Base-by-base conservation (phyloP, 2,329 filamentous ascomycete genomes). In the Alternaria tenuissima region DNA sequence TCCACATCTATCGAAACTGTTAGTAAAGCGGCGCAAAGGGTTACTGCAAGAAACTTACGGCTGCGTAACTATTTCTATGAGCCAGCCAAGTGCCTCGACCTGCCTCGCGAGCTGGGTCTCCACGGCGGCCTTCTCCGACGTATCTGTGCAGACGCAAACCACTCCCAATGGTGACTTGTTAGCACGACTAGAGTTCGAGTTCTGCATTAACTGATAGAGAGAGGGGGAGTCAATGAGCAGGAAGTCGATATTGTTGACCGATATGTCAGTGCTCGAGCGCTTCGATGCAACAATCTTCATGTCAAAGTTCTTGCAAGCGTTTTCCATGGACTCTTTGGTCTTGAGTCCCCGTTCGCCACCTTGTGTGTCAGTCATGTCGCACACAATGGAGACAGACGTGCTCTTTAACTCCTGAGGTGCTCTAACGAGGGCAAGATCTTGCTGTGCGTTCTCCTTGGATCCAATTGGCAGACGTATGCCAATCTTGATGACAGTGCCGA, bases 101-200 rank as follows among this genome's bases (percentile, higher is more conserved):
- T 72, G 61, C 57, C 62, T 57, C 11, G 62, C 63, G 6, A 73
- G 62, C 12, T 67, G 61, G 44, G 57, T 59, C 41, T 74, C 72
- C 11, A 72, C 57, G 3, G 59, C 62, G 6, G 61, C 65, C 52
- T 73, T 76, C 55, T 76, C 73, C 1, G 66, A 62, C 5, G 66
- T 66, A 46, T 76, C 72, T 46, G 67, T 73, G 30, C 72, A 74
- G 22, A 75, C 59, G 30, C 73, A 76, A 12, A 76, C 61, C 14
- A 75, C 69, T 8, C 66, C 65, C 1, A 73, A 54, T 3, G 69
- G 66, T 1, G 62, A 53, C 39, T 62, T 63, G 12, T 67, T 57
- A 20, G 61, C 39, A 18, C 67, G 65, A 43, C 54, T 62, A 4
- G 59, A 59, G n/a, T 52, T 64, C 1, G 65, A 54, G 20, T 62